These are phyloP conservation scores for Cercophora sp. DNA, from an alignment of 495 filamentous ascomycete genomes.

Conservation along the genomic window DNA sequence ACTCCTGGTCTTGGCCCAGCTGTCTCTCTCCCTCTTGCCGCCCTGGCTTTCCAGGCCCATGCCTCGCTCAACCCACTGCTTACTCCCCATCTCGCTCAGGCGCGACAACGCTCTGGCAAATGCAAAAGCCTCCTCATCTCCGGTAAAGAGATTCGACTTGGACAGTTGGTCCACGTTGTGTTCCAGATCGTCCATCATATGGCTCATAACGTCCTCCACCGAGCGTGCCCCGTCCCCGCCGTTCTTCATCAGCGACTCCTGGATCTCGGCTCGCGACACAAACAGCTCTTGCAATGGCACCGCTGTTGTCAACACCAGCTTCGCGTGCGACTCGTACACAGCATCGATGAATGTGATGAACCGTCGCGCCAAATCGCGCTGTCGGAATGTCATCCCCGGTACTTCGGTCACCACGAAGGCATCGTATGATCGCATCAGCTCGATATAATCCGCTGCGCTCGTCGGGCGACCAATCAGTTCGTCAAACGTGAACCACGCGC, in stretches of 20 bases:
- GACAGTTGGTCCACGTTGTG: conserved; percentile 82
- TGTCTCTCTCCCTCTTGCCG: conserved; percentile 58
- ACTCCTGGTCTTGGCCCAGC: conserved; percentile 62
- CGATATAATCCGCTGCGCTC: conserved; percentile 90
- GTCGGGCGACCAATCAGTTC: conserved; percentile 85
- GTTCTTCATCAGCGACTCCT: conserved; percentile 44
- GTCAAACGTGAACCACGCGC: conserved; percentile 84
- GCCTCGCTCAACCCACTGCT: conserved; percentile 90
- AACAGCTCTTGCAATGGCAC: conserved; percentile 84
- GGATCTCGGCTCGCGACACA: conserved; percentile 74
- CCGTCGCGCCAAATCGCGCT: conserved; percentile 83
- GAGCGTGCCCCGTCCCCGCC: conserved; percentile 38
- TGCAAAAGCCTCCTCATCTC: conserved; percentile 94
- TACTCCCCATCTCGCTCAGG: conserved; percentile 86
- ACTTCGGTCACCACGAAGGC: conserved; percentile 89
- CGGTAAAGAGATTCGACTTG: conserved; percentile 81
- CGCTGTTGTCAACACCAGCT: conserved; percentile 86
- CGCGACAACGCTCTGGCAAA: conserved; percentile 86
- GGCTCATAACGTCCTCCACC: conserved; percentile 76
- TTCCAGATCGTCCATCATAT: conserved; percentile 90
- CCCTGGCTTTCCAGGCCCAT: conserved; percentile 59
- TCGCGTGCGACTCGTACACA: conserved; percentile 83
- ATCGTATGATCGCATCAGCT: conserved; percentile 85
- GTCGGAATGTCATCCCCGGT: conserved; percentile 80
- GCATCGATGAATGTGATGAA: conserved; percentile 99